Evolutionary conservation across 192 early-diverging fungal species (phyloP), one percentile per base, ranked within the genome.

Genomic region (Coemansia sp.): DNA sequence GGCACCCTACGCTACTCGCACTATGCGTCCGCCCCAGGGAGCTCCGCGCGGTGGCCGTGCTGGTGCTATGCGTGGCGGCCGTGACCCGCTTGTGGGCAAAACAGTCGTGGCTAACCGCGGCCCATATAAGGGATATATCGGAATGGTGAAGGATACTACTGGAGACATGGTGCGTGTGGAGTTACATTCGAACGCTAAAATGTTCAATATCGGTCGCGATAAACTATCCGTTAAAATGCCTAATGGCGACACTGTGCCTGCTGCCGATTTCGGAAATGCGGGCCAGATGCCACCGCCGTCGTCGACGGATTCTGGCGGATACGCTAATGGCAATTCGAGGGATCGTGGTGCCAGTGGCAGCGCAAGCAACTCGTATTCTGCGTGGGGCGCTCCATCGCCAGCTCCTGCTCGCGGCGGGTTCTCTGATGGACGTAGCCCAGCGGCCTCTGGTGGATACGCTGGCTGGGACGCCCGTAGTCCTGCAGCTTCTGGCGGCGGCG

Each of bases 61-160:
- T 12, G 77, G 79, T 41, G 65, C 71, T 31, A 41, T 81, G 62
- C 76, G 79, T 8, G 74, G 79, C 7, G 74, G 76, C n/a, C 80
- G 58, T 15, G 80, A 86, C 41, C 76, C 69, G 70, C 72, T 86
- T 27, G 45, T 97, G 8, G 86, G 86, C 42, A 89, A 92, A 68
- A 95, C 92, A 0, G 95, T 97, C 10, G 89, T 88, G 32, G 91
- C 96, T 42, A 87, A 86, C 12, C 85, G 88, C 31, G 98, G 98
- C 10, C 92, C 93, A 14, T 94, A 93, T 86, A 99, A 99, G 74
- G 95, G 96, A n/a, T 99, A 97, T 75, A 78, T 96, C 19, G 98
- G 98, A 19, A 94, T 98, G 62, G 94, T 96, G 36, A 97, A 97
- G 72, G 95, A 97, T 39, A 86, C 31, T 19, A 85, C 86, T 0